Percentiles rank a stretch among this genome's conserved stretches.
Conservation (phyloP, 495 filamentous ascomycete species). For the Penicillium cosmopolitanum region DNA sequence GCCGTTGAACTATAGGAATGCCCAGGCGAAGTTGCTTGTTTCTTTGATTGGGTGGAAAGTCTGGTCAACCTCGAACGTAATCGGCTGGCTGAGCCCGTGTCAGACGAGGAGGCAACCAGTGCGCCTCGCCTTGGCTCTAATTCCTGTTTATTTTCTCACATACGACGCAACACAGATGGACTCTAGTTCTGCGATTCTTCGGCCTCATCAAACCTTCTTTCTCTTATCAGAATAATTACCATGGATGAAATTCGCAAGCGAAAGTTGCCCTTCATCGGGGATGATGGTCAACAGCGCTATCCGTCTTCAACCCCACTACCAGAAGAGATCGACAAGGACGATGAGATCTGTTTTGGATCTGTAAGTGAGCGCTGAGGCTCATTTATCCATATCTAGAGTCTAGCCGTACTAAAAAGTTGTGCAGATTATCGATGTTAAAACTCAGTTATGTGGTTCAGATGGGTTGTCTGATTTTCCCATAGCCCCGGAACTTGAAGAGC, state of each 20-base stretch:
- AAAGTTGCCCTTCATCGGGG: background rate
- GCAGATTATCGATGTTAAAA: background rate
- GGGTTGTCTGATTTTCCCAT: background rate
- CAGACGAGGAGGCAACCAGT: background rate
- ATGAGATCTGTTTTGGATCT: constrained; percentile 2
- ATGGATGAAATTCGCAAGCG: background rate
- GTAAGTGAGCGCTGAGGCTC: background rate
- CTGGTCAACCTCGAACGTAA: background rate
- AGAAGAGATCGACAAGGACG: background rate
- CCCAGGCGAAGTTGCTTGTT: too few species aligned
- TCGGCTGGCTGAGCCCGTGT: background rate
- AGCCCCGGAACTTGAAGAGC: background rate
- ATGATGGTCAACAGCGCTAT: background rate
- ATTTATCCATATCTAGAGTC: background rate
- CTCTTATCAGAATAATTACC: background rate
- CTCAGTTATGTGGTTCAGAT: background rate
- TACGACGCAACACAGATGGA: too few species aligned
- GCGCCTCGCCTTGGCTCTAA: background rate
- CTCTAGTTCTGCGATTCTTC: background rate
- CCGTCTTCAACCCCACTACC: background rate
- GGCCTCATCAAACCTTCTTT: background rate
- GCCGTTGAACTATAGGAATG: too few species aligned
- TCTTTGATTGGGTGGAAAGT: background rate
- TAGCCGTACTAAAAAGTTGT: background rate
- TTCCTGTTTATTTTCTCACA: background rate